Evolutionary conservation across 2,329 filamentous ascomycete genomes (phyloP).

Genomic region (Fusarium falciforme): DNA sequence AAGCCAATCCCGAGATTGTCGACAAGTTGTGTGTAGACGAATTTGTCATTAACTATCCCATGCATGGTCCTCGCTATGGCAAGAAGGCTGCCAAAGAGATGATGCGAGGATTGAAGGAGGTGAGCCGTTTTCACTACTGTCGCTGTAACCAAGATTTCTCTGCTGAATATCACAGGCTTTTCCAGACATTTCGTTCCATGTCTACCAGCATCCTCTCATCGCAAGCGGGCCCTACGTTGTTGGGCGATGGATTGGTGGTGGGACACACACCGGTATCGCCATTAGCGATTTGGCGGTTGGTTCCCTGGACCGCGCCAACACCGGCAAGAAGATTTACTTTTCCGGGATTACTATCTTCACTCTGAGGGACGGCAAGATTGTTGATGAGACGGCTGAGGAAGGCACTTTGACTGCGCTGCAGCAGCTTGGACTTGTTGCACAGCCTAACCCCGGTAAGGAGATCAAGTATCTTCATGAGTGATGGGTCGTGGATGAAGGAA

Average conservation of each 20-base stretch:
- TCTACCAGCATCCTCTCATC: background rate
- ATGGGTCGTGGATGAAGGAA: background rate
- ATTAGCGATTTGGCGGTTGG: background rate
- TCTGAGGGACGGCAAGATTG: background rate
- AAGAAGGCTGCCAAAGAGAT: background rate
- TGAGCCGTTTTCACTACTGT: background rate
- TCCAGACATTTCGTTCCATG: background rate
- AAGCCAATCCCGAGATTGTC: background rate
- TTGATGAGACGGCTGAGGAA: background rate
- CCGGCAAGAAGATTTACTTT: constrained; percentile 19
- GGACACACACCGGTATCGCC: background rate
- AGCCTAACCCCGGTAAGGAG: background rate
- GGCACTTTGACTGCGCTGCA: background rate
- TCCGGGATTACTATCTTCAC: background rate
- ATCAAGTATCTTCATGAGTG: constrained; percentile 2
- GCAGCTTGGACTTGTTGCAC: background rate
- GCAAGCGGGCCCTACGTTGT: background rate
- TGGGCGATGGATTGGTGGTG: background rate
- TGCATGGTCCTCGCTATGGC: background rate
- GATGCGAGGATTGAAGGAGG: background rate
- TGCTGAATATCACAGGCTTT: background rate
- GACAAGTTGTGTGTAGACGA: background rate
- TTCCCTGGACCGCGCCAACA: constrained; percentile 13
- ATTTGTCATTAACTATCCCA: background rate
- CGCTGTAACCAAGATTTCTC: background rate